Evolutionary conservation across 371 early-diverging fungal species (phyloP), one percentile per base, ranked within the genome.

Genomic region (Capniomyces stellatus): DNA sequence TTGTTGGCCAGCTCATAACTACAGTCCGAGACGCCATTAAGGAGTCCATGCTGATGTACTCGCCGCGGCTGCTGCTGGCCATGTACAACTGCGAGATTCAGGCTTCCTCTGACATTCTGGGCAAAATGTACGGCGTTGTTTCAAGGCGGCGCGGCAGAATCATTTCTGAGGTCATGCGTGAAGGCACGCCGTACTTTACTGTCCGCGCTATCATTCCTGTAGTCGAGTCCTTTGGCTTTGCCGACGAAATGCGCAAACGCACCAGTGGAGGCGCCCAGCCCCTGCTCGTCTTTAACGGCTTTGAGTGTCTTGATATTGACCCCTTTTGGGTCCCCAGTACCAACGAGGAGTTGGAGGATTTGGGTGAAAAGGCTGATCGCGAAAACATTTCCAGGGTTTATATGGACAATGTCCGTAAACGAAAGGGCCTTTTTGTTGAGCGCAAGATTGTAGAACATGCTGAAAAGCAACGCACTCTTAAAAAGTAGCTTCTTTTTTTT

Each of bases 261-360:
- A 92, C 95, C 0, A 86, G 87, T 0, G 98, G 96, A 2, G 89
- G 87, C 0, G 98, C 97, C 12, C 83, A 79, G 52, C 96, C 97
- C 1, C 91, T 92, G 60, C 72, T 98, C 18, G 79, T 96, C 22
- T 96, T 93, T 66, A 75, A 73, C 54, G 92, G 86, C 12, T 98
- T 85, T 64, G 92, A 94, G 59, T 67, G 85, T 57, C 64, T 95
- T 43, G 89, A 93, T 52, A 72, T 78, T 54, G 95, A 98, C 68
- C 98, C 98, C 15, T 95, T 92, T 76, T 96, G 96, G 97, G 92
- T 92, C 6, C 98, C 98, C 2, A 84, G 81, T 1, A 95, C 96
- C 0, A 82, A 89, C 59, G 92, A 94, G 63, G 96, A 95, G 64
- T 69, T 98, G 49, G 98, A 97, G 61, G 96, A 96, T 66, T 65